Evolutionary conservation across 2,329 filamentous ascomycete genomes (phyloP).

Genomic region (Capronia coronata): DNA sequence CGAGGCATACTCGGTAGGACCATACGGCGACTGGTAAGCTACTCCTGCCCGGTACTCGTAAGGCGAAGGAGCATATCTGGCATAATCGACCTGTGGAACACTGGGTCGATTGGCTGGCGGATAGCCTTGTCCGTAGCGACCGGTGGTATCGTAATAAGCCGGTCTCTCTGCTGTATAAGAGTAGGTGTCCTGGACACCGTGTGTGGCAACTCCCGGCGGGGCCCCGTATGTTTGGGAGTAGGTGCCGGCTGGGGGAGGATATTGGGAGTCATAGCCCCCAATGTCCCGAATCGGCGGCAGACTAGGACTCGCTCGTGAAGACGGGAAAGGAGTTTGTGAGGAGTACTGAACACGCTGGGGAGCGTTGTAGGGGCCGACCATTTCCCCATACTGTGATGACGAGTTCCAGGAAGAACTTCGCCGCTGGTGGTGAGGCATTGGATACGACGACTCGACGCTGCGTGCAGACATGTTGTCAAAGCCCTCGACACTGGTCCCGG

Average conservation of each 20-base stretch:
- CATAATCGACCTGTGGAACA: constrained; percentile 10
- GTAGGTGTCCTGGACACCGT: constrained; percentile 5
- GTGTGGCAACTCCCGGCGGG: background rate
- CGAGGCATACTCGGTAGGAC: constrained; percentile 12
- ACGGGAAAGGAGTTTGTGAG: constrained; percentile 7
- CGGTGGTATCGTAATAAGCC: constrained; percentile 15
- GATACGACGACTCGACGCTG: constrained; percentile 17
- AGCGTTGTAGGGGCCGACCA: constrained; percentile 10
- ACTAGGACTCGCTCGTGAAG: constrained; percentile 10
- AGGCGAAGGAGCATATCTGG: constrained; percentile 11
- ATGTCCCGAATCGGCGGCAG: constrained; percentile 19
- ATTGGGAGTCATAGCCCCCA: constrained; percentile 10
- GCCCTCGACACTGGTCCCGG: constrained; percentile 11
- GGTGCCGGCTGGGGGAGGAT: constrained; percentile 4
- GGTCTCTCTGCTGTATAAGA: constrained; percentile 9
- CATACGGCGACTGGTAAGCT: constrained; percentile 14
- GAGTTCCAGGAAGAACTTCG: constrained; percentile 19
- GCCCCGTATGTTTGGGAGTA: constrained; percentile 10
- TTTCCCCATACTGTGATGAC: constrained; percentile 13
- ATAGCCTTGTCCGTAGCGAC: constrained; percentile 21
- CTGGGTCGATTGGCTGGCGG: constrained; percentile 11
- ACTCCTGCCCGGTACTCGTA: constrained; percentile 13
- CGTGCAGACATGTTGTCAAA: constrained; percentile 21
- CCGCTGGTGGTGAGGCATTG: constrained; percentile 9
- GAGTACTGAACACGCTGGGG: constrained; percentile 11